Evolutionary conservation across 139 green algal species (phyloP).

Genomic region (Micractinium sp.): DNA sequence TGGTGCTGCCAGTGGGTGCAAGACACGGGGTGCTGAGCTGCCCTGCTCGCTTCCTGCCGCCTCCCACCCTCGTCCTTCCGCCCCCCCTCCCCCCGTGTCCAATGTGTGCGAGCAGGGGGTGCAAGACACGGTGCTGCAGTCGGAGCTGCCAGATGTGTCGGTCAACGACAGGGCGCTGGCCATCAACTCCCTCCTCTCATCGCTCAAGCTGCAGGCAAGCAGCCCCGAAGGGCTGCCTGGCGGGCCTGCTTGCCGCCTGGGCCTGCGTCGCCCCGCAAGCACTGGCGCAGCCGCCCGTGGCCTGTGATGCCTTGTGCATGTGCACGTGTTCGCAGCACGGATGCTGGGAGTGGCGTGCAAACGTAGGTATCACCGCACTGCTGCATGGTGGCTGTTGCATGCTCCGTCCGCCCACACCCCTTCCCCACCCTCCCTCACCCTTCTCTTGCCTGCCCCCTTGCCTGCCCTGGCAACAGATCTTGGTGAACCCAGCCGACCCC

Average conservation of each 20-base stretch:
- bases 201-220: constrained; percentile 35
- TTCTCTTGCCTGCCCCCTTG: neutral
- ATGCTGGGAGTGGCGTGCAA: no score
- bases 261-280: neutral
- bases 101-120: constrained; percentile 7
- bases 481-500: constrained; percentile 32
- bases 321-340: no score
- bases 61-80: neutral
- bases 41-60: neutral
- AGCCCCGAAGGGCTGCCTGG: neutral
- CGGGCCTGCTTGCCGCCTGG: neutral
- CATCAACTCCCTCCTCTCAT: constrained; percentile 52
- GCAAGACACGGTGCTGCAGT: constrained; percentile 12
- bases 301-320: neutral
- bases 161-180: constrained; percentile 41
- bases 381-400: neutral
- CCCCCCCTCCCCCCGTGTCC: neutral
- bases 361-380: no score
- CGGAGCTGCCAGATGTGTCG: constrained; percentile 24
- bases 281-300: neutral
- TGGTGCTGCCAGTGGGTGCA: no score
- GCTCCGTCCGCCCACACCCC: neutral
- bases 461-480: constrained; percentile 6
- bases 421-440: neutral
- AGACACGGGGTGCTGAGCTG: neutral